phyloP scores from a whole-genome alignment of 768 basidiomycete genomes.

The Leccinum longicurvipes region DNA sequence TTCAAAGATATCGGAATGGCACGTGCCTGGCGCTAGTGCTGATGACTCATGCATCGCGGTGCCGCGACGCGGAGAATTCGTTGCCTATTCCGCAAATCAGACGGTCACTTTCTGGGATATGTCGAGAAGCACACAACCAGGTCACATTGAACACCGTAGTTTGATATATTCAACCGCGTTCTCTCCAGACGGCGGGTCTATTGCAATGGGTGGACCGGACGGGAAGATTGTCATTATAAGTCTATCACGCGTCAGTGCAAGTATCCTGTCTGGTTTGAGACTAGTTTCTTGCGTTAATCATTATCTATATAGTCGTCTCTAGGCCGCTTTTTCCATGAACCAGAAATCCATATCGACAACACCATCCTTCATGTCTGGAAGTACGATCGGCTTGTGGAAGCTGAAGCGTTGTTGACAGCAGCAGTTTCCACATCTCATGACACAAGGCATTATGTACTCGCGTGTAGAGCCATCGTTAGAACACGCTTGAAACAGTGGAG shows the following conservation, averaged over 20 bases:
- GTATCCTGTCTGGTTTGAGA: too few relatives aligned
- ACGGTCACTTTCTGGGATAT: neutral
- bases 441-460: neutral
- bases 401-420: neutral
- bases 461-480: constrained; percentile 2
- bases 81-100: neutral
- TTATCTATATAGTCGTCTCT: neutral
- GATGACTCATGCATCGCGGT: neutral
- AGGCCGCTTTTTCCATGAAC: neutral
- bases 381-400: neutral
- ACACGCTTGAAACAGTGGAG: constrained; percentile 6
- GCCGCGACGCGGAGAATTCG: neutral
- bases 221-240: neutral
- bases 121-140: neutral
- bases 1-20: neutral
- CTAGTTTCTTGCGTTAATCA: too few relatives aligned
- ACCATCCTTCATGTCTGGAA: neutral
- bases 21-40: neutral
- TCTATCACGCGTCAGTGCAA: neutral
- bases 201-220: neutral
- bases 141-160: neutral
- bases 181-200: neutral
- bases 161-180: neutral
- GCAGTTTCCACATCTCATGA: neutral
- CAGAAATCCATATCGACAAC: neutral